Evolutionary conservation across 805 yeast genomes (phyloP).

Genomic region (Monosporozyma solicola): DNA sequence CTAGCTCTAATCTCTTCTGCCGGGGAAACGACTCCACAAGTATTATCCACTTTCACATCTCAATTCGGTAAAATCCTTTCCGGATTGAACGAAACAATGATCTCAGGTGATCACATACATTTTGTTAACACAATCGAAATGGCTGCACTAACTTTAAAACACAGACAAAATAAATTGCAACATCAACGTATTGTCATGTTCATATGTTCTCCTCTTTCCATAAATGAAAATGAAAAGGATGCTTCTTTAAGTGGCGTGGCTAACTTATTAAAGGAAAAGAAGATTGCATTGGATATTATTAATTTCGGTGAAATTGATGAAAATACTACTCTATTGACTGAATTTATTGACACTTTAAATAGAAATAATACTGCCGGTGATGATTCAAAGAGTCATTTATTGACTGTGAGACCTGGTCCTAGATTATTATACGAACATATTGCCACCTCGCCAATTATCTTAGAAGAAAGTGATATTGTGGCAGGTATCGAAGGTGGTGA

Average conservation of each 20-base stretch:
- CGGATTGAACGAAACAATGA: slow-evolving; percentile 72
- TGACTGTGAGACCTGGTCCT: slow-evolving; percentile 84
- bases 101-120: slow-evolving; percentile 53
- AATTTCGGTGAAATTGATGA: slow-evolving; percentile 83
- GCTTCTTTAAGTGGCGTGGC: slow-evolving; percentile 76
- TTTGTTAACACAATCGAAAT: slow-evolving; percentile 83
- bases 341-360: slow-evolving; percentile 65
- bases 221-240: slow-evolving; percentile 45
- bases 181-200: slow-evolving; percentile 84
- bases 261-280: slow-evolving; percentile 87
- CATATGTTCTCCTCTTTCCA: slow-evolving; percentile 72
- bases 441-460: slow-evolving; percentile 66
- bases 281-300: slow-evolving; percentile 78
- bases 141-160: slow-evolving; percentile 87
- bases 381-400: slow-evolving; percentile 70
- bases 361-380: slow-evolving; percentile 24
- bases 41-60: slow-evolving; percentile 77
- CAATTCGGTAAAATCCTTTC: slow-evolving; percentile 80
- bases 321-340: slow-evolving; percentile 72
- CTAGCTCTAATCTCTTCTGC: slow-evolving; percentile 88
- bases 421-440: slow-evolving; percentile 74
- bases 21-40: slow-evolving; percentile 68
- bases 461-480: slow-evolving; percentile 42
- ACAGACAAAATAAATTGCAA: slow-evolving; percentile 90
- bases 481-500: slow-evolving; percentile 39